phyloP scores from a whole-genome alignment of 345 rosid species.

The Eucalyptus camaldulensis region DNA sequence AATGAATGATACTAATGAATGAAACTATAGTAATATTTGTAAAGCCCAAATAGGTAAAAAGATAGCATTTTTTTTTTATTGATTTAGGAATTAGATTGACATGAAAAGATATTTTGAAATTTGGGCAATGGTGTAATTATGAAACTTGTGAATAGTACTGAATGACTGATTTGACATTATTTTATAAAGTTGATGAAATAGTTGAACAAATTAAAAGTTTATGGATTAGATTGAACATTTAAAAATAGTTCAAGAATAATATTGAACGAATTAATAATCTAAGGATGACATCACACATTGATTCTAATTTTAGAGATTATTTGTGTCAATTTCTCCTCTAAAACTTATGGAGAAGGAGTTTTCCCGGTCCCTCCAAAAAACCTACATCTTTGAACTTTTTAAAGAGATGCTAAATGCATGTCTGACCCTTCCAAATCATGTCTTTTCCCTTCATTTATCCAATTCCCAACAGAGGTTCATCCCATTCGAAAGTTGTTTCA shows the following conservation, averaged over 20 bases:
- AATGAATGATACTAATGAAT: too few relatives aligned
- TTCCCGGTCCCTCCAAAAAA: not conserved
- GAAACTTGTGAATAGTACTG: too few relatives aligned
- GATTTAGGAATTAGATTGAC: too few relatives aligned
- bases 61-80: too few relatives aligned
- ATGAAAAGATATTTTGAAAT: too few relatives aligned
- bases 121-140: too few relatives aligned
- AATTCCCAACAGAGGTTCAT: not conserved
- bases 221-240: too few relatives aligned
- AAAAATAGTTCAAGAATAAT: not conserved
- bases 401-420: not conserved
- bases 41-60: too few relatives aligned
- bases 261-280: not conserved
- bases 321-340: not conserved
- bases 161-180: too few relatives aligned
- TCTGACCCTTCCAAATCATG: not conserved
- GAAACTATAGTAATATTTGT: too few relatives aligned
- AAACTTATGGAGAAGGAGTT: not conserved
- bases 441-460: not conserved
- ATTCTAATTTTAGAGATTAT: not conserved
- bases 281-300: not conserved
- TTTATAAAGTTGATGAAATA: too few relatives aligned
- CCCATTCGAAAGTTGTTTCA: not conserved
- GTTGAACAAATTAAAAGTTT: rapidly evolving
- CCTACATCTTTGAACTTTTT: not conserved